A percentile compares a stretch with the other conserved stretches of the same genome.
Evolutionary conservation across 2,329 filamentous ascomycete genomes (phyloP).

Genomic region (Sporothrix luriei): DNA sequence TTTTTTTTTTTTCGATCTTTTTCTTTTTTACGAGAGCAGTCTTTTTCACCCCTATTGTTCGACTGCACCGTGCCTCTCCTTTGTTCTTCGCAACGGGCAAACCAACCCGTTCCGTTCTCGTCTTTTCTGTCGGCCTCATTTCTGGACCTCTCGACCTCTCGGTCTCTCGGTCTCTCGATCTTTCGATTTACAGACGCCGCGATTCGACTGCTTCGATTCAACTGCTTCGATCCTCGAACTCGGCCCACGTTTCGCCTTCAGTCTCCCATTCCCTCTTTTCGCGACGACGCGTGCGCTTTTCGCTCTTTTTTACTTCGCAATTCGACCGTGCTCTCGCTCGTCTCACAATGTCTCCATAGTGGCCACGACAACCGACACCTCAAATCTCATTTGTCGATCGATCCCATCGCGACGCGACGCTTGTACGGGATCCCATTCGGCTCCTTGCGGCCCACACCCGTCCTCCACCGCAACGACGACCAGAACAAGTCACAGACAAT

Average conservation of each 20-base stretch:
- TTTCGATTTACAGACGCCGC: too few species aligned
- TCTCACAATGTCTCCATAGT: constrained; percentile 27
- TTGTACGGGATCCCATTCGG: background rate
- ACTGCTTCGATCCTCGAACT: background rate
- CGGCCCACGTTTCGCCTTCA: background rate
- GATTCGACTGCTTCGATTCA: background rate
- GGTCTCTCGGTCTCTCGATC: background rate
- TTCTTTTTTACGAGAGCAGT: constrained; percentile 29
- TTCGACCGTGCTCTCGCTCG: background rate
- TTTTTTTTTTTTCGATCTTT: background rate
- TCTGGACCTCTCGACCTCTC: background rate
- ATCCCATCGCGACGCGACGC: constrained; percentile 8
- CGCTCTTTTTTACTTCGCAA: background rate
- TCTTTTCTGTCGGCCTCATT: constrained; percentile 13
- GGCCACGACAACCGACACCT: background rate
- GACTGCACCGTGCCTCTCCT: constrained; percentile 33
- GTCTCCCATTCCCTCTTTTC: constrained; percentile 2
- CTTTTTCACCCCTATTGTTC: constrained; percentile 1
- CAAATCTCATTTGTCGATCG: background rate
- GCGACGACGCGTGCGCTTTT: background rate
- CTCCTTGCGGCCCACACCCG: background rate
- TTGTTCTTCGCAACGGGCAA: constrained; percentile 20
- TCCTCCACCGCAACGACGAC: background rate
- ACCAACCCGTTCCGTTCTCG: background rate
- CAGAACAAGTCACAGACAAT: constrained; percentile 45